A percentile compares a stretch with the other conserved stretches of the same genome.
Conservation (phyloP, 805 yeast species). For the Myxozyma mucilagina region DNA sequence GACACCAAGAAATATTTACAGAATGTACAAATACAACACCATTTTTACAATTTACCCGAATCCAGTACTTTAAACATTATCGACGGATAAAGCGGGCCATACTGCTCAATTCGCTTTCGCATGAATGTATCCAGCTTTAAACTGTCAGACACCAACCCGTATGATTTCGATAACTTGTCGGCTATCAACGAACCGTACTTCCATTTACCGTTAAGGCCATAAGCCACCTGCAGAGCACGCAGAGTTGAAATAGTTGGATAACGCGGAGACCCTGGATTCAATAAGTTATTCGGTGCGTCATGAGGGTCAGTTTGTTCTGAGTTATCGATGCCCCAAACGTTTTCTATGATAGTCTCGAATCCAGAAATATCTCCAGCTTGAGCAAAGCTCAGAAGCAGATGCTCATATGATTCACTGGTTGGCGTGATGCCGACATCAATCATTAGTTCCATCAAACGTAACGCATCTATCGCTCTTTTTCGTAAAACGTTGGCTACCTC, state of each 20-base stretch:
- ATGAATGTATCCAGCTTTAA: neutral
- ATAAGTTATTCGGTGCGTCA: neutral
- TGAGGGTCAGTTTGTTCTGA: neutral
- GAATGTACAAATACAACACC: too few relatives aligned
- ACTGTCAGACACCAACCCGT: neutral
- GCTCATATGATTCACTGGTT: conserved; percentile 40
- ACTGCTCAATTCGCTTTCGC: neutral
- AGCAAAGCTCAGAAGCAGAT: conserved; percentile 38
- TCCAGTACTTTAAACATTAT: neutral
- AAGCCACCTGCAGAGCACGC: conserved; percentile 11
- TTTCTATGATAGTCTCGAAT: conserved; percentile 31
- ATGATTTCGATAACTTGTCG: conserved; percentile 4
- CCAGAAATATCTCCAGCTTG: conserved; percentile 35
- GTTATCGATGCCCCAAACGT: conserved; percentile 37
- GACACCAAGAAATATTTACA: too few relatives aligned
- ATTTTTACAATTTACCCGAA: neutral
- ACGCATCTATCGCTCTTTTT: conserved; percentile 17
- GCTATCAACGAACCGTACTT: neutral
- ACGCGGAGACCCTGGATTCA: conserved; percentile 5
- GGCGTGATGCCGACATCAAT: conserved; percentile 37
- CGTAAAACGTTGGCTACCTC: conserved; percentile 7
- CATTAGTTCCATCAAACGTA: conserved; percentile 36
- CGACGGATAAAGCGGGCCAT: neutral
- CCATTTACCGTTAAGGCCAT: conserved; percentile 8
- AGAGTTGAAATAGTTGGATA: conserved; percentile 20